Evolutionary conservation across 2,329 filamentous ascomycete genomes (phyloP).

Genomic region (Eutypella sp.): DNA sequence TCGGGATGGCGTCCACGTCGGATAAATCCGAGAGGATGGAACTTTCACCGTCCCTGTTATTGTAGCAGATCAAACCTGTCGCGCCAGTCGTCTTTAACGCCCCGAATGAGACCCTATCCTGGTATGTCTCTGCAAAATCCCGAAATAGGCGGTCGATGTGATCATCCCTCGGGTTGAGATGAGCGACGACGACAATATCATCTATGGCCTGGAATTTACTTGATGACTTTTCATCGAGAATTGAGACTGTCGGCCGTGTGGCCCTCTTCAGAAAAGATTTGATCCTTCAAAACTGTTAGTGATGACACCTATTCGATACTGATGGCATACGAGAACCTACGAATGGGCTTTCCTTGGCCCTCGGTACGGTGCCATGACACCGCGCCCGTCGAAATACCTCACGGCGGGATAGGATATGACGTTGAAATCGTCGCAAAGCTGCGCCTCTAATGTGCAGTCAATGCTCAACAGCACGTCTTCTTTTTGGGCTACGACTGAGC

Average conservation of each 20-base stretch:
- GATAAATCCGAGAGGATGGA: conserved; percentile 28
- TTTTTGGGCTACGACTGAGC: conserved; percentile 12
- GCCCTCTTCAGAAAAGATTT: conserved; percentile 24
- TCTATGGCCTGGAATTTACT: conserved; percentile 32
- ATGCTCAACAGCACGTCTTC: conserved; percentile 28
- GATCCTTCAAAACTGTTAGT: conserved; percentile 21
- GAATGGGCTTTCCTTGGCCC: conserved; percentile 34
- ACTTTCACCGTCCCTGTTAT: conserved; percentile 33
- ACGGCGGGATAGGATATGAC: conserved; percentile 43
- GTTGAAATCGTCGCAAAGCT: conserved; percentile 36
- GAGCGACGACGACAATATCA: conserved; percentile 38
- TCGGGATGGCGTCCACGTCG: conserved; percentile 28
- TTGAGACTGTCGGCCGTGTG: conserved; percentile 19
- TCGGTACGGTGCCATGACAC: conserved; percentile 34
- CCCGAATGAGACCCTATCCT: conserved; percentile 39
- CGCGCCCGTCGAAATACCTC: conserved; percentile 34
- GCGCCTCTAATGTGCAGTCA: conserved; percentile 32
- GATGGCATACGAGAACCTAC: conserved; percentile 22
- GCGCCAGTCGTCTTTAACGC: conserved; percentile 14
- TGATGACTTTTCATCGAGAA: conserved; percentile 15
- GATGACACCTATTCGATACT: conserved; percentile 12
- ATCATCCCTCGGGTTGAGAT: conserved; percentile 25
- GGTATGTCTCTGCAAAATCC: conserved; percentile 29
- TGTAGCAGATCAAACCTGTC: conserved; percentile 32
- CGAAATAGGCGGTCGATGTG: conserved; percentile 27